Conservation (phyloP, 1,139 yeast genomes). For the Candida freyschussii region DNA sequence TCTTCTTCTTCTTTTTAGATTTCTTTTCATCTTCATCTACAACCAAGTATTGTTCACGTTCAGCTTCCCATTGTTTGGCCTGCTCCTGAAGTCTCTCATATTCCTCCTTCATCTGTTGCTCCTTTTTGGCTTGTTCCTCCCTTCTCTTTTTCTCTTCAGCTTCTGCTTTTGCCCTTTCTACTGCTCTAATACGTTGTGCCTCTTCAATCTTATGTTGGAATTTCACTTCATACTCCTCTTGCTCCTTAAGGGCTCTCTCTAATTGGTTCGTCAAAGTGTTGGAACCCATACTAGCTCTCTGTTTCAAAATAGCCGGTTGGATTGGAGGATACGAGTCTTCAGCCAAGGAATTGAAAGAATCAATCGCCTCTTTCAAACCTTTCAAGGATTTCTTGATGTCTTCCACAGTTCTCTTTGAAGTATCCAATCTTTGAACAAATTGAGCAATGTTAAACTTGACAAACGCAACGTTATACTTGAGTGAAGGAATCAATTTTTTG, state of each 20-base stretch:
- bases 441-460: conserved; percentile 87
- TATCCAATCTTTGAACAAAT: conserved; percentile 59
- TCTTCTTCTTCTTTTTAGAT: conserved; percentile 22
- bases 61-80: conserved; percentile 77
- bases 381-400: conserved; percentile 56
- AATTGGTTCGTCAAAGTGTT: conserved; percentile 71
- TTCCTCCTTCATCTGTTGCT: conserved; percentile 55
- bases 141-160: conserved; percentile 38
- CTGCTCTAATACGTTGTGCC: conserved; percentile 64
- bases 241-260: conserved; percentile 66
- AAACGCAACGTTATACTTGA: conserved; percentile 77
- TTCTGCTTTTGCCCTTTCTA: conserved; percentile 44
- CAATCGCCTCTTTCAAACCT: conserved; percentile 63
- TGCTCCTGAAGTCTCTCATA: conserved; percentile 72
- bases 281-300: conserved; percentile 81
- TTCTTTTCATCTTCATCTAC: conserved; percentile 31
- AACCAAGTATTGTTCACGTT: conserved; percentile 35
- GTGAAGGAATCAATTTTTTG: conserved; percentile 38
- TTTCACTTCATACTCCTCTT: conserved; percentile 58
- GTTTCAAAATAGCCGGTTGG: conserved; percentile 71
- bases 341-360: conserved; percentile 54
- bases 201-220: conserved; percentile 60
- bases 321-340: conserved; percentile 60
- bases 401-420: conserved; percentile 53
- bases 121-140: conserved; percentile 39